These are phyloP conservation scores for Cyberlindnera bimundalis DNA, from an alignment of 805 yeast species.

Conservation along the genomic window DNA sequence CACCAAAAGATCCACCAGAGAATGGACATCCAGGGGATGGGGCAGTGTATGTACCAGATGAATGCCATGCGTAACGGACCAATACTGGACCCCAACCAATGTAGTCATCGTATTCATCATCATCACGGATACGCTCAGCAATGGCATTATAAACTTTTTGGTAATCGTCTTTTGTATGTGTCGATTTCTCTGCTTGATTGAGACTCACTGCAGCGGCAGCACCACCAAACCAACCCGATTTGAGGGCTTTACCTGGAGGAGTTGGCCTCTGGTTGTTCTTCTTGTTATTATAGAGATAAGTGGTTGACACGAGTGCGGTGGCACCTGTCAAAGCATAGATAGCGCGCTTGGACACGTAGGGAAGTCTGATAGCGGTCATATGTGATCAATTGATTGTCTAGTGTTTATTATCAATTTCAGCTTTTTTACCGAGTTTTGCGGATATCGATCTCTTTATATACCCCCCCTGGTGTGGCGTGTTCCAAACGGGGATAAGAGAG, in stretches of 20 bases:
- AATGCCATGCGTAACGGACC: conserved; percentile 83
- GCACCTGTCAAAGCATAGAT: conserved; percentile 29
- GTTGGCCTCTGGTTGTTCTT: conserved; percentile 14
- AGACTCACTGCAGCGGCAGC: conserved; percentile 31
- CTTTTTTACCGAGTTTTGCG: too few species aligned
- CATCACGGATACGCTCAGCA: conserved; percentile 56
- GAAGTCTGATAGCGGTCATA: conserved; percentile 9
- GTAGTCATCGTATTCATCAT: conserved; percentile 58
- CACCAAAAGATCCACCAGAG: conserved; percentile 68
- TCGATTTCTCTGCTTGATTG: conserved; percentile 23
- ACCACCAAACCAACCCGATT: conserved; percentile 34
- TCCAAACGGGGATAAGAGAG: too few species aligned
- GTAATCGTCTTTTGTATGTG: conserved; percentile 45
- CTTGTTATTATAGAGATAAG: conserved; percentile 24
- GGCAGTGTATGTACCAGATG: conserved; percentile 74
- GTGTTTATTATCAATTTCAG: too few species aligned
- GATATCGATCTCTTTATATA: too few species aligned
- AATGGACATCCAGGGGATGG: conserved; percentile 37
- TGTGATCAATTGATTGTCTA: too few species aligned
- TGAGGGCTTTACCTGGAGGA: conserved; percentile 25
- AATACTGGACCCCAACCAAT: conserved; percentile 74
- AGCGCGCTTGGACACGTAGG: conserved; percentile 15
- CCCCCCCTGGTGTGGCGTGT: too few species aligned
- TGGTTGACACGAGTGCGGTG: conserved; percentile 31
- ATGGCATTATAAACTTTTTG: conserved; percentile 69